Base-by-base conservation (phyloP, 768 basidiomycete genomes). In the Boletellus emodensis region DNA sequence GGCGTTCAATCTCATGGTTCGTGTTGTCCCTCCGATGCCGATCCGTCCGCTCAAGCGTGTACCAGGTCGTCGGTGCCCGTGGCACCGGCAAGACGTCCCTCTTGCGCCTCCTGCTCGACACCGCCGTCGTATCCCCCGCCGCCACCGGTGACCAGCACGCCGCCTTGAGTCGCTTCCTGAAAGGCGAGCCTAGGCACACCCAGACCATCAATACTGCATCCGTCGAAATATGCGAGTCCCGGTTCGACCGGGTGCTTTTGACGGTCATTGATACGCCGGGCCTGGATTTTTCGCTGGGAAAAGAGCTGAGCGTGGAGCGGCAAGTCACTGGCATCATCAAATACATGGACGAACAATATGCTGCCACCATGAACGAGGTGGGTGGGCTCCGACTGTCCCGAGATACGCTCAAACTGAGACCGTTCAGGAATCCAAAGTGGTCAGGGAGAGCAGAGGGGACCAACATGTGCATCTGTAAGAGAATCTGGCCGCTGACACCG, bases 241-340 rank as follows among this genome's bases (percentile, higher is more conserved):
- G 83, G 56, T 86, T 83, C 59, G 90, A 93, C 65, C 77, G 90
- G 34, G 73, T 93, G 40, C 67, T 85, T 20, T 78, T 94, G 58
- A 85, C 85, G 13, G 87, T 89, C 49, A 86, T 90, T 54, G 90
- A 94, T 60, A 93, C 91, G 2, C 90, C 90, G 26, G 90, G 90
- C 6, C 70, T 92, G 44, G 89, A 91, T 62, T 90, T 90, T 64
- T 59, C 74, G 38, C 76, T 80, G 44, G 85, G 88, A 33, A 79
- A 76, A 55, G 90, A 91, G 67, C 70, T 94, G 52, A 82, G 77
- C 65, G 75, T 93, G 47, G 91, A 93, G 61, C 78, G 86, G 48
- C 87, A 90, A 65, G 85, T 93, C 15, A 83, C 82, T 33, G 59
- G 69, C 11, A 71, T 94, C 32, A 77, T 92, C 61, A 89, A 83